Percentiles rank a stretch among this genome's conserved stretches.
Conservation (phyloP, 495 filamentous ascomycete genomes). For the Lasiosphaeriaceae sp. region DNA sequence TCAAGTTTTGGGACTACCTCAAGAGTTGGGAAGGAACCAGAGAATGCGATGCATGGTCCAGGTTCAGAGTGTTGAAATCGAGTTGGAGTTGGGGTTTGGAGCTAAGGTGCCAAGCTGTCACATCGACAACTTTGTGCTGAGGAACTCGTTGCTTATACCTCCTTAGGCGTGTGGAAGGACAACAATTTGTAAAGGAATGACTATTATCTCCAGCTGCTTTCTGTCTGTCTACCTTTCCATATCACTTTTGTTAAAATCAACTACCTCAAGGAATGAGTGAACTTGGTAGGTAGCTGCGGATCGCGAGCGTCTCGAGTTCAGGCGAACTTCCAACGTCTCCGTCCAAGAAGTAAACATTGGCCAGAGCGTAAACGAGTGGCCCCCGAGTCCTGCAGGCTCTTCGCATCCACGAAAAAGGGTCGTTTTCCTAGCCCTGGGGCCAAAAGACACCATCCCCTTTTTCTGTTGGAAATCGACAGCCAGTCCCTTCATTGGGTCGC, state of each 20-base stretch:
- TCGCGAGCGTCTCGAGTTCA: not conserved
- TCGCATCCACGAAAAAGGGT: not conserved
- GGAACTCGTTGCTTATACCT: too few species aligned
- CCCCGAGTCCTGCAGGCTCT: not conserved
- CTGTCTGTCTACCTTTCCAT: slow-evolving; percentile 1
- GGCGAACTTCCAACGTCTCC: not conserved
- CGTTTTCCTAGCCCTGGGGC: not conserved
- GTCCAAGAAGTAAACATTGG: not conserved
- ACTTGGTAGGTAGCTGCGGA: slow-evolving; percentile 6
- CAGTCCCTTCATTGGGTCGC: not conserved
- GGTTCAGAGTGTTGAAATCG: too few species aligned
- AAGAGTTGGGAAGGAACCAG: too few species aligned
- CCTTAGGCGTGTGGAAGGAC: too few species aligned
- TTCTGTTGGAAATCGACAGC: not conserved
- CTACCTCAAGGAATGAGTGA: slow-evolving; percentile 17
- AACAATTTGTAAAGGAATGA: not conserved
- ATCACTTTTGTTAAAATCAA: slow-evolving; percentile 9
- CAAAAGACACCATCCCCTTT: not conserved
- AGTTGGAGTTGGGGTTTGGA: too few species aligned
- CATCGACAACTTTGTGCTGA: too few species aligned
- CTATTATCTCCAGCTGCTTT: not conserved
- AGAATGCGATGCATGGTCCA: too few species aligned
- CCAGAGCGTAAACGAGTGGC: not conserved
- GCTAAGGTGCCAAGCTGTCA: too few species aligned
- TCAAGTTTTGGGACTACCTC: too few species aligned